These are phyloP conservation scores for Pyricularia pennisetigena DNA, from an alignment of 2,329 filamentous ascomycete species.

Conservation along the genomic window DNA sequence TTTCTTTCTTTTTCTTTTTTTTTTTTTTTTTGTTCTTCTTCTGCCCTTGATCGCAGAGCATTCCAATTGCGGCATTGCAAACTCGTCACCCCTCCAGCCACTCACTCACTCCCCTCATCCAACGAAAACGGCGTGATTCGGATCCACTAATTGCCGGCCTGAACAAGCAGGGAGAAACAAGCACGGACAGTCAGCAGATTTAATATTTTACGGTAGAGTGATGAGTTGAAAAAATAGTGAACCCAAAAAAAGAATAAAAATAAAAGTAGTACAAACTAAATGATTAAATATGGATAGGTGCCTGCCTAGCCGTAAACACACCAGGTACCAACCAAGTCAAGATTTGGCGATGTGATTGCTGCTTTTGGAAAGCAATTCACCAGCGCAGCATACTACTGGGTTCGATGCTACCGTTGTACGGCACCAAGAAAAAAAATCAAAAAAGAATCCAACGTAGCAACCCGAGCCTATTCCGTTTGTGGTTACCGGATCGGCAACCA, in stretches of 20 bases:
- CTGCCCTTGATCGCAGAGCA: neutral
- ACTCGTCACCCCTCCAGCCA: neutral
- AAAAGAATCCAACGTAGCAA: neutral
- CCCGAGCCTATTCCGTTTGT: neutral
- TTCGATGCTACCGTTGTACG: neutral
- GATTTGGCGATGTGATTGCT: neutral
- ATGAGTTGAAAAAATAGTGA: neutral
- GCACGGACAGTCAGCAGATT: neutral
- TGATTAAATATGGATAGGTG: neutral
- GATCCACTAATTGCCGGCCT: neutral
- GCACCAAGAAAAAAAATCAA: neutral
- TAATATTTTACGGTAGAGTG: too few species aligned
- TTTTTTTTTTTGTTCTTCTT: too few species aligned
- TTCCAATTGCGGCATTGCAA: neutral
- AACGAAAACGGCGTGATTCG: neutral
- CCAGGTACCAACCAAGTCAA: neutral
- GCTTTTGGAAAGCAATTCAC: conserved; percentile 1
- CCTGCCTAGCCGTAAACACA: neutral
- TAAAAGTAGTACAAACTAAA: neutral
- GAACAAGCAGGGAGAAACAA: neutral
- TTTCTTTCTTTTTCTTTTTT: too few species aligned
- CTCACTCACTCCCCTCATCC: neutral
- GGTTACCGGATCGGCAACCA: neutral
- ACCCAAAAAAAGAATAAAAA: neutral
- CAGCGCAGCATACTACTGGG: neutral